These are phyloP conservation scores for Lepidium sativum DNA, from an alignment of 345 rosid species.

Conservation along the genomic window DNA sequence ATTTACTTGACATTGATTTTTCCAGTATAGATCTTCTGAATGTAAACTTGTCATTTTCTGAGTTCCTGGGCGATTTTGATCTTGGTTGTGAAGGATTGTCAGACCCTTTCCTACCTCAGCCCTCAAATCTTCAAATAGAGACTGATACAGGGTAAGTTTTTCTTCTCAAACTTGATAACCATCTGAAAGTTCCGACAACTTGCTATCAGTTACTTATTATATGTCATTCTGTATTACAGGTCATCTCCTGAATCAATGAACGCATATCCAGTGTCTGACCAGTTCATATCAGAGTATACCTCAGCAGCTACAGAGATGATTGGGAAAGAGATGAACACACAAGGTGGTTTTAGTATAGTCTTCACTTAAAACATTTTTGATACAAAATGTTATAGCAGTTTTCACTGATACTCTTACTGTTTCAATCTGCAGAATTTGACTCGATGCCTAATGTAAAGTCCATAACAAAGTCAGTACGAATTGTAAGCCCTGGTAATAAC, in stretches of 20 bases:
- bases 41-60: constrained; percentile 62
- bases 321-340: constrained; percentile 35
- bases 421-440: constrained; percentile 45
- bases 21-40: constrained; percentile 60
- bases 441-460: constrained; percentile 46
- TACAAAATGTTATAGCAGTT: background rate
- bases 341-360: constrained; percentile 31
- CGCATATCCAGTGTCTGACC: constrained; percentile 32
- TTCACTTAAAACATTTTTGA: background rate
- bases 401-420: background rate
- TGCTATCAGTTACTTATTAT: background rate
- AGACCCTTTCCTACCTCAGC: constrained; percentile 34
- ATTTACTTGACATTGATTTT: constrained; percentile 64
- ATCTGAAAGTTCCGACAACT: background rate
- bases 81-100: constrained; percentile 41
- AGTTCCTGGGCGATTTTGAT: constrained; percentile 61
- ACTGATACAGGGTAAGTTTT: constrained; percentile 37
- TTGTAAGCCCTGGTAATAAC: constrained; percentile 61
- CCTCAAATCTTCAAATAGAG: constrained; percentile 16
- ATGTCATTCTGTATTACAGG: constrained; percentile 22
- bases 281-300: constrained; percentile 45
- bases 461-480: constrained; percentile 50
- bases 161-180: background rate
- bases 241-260: constrained; percentile 47
- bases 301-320: constrained; percentile 44